A percentile compares a stretch with the other conserved stretches of the same genome.
Evolutionary conservation across 108 stramenopile genomes (phyloP).

Genomic region (Cyclotella atomus): DNA sequence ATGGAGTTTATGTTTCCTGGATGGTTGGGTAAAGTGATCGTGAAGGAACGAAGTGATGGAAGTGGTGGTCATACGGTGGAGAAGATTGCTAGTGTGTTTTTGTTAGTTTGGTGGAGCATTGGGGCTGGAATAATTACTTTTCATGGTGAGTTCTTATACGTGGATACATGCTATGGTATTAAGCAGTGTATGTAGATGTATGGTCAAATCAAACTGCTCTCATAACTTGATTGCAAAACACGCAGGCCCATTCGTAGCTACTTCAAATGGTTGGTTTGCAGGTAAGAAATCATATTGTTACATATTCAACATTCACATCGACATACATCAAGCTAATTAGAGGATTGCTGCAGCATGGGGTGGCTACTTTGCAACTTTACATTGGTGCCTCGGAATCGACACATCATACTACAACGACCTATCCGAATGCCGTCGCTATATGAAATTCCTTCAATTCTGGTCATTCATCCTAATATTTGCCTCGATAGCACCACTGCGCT

Average conservation of each 20-base stretch:
- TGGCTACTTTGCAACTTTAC: constrained; percentile 23
- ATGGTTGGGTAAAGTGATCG: constrained; percentile 20
- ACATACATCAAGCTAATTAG: neutral
- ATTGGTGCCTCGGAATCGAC: constrained; percentile 40
- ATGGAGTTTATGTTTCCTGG: constrained; percentile 42
- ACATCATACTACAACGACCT: constrained; percentile 19
- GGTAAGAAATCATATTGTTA: neutral
- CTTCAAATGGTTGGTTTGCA: constrained; percentile 48
- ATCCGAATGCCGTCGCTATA: constrained; percentile 20
- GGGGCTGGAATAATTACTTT: constrained; percentile 49
- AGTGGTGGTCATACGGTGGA: constrained; percentile 38
- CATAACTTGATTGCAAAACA: no score
- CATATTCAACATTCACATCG: neutral
- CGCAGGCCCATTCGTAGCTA: constrained; percentile 32
- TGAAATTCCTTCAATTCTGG: constrained; percentile 27
- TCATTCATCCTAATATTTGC: constrained; percentile 34
- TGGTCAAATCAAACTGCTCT: no score
- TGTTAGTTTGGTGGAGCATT: constrained; percentile 50
- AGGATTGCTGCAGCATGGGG: constrained; percentile 31
- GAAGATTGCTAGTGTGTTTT: constrained; percentile 36
- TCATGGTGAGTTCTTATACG: constrained; percentile 23
- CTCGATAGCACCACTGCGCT: constrained; percentile 32
- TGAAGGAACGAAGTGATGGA: constrained; percentile 18
- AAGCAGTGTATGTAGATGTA: neutral
- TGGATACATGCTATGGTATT: neutral